Percentiles rank a stretch among this genome's conserved stretches.
phyloP scores from a whole-genome alignment of 345 rosid species.

The Brassica rapa region DNA sequence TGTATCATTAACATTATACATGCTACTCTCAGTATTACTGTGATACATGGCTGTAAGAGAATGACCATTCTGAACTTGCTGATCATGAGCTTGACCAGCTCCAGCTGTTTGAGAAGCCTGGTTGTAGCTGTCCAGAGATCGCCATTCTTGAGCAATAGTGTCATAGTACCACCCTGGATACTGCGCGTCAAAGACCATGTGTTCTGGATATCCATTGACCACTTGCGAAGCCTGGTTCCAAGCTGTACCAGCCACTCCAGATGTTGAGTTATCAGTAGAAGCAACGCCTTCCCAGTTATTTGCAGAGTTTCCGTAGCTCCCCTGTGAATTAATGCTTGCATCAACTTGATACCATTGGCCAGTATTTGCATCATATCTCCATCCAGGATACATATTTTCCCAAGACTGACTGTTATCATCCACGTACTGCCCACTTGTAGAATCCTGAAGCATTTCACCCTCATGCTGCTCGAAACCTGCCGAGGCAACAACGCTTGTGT shows the following conservation, averaged over 20 bases:
- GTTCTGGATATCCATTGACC: conserved; percentile 80
- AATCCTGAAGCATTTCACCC: conserved; percentile 35
- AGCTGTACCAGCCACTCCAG: conserved; percentile 57
- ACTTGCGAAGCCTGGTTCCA: conserved; percentile 71
- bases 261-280: conserved; percentile 54
- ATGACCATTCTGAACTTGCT: conserved; percentile 62
- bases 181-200: conserved; percentile 85
- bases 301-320: conserved; percentile 35
- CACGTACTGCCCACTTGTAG: conserved; percentile 51
- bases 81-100: conserved; percentile 47
- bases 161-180: conserved; percentile 97
- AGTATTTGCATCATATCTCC: conserved; percentile 71
- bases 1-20: conserved; percentile 47
- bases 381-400: conserved; percentile 90
- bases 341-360: conserved; percentile 86
- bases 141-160: conserved; percentile 71
- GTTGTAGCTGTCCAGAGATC: conserved; percentile 64
- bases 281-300: conserved; percentile 49
- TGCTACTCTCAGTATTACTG: conserved; percentile 39
- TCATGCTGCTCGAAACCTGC: conserved; percentile 23
- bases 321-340: conserved; percentile 41
- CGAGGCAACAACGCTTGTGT: conserved; percentile 31
- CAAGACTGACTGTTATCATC: conserved; percentile 60
- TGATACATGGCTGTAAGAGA: conserved; percentile 40
- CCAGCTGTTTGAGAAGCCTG: conserved; percentile 49